Base-by-base conservation (phyloP, 305 asterid species). In the Fraxinus albicans region DNA sequence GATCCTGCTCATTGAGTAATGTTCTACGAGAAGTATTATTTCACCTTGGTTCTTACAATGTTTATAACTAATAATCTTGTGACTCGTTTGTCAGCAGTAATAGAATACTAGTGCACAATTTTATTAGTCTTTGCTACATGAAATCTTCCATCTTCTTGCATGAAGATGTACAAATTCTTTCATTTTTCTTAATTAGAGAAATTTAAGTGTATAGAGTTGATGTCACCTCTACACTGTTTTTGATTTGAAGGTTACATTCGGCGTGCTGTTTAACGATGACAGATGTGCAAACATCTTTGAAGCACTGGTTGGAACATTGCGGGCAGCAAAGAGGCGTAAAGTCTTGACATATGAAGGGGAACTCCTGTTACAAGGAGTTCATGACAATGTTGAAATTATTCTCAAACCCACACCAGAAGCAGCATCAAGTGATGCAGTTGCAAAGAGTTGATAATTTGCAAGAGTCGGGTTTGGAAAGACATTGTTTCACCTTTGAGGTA, bases 251-350 rank as follows among this genome's bases (percentile, higher is more conserved):
- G 97, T 96, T 23, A 93, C 99, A 35, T 96, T 96, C 69, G 98
- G 99, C 0, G 97, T 89, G 88, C 88, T 96, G n/a, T 96, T 96
- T 78, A 83, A 92, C 17, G 99, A 96, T 55, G 98, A 96, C 74
- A 85, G 89, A 85, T 96, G 99, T 73, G 99, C 98, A 36, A 96
- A 96, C 95, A 91, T 96, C 86, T 96, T 96, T 82, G 99, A 96
- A 89, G 99, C 99, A 78, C 93, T 96, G 33, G 99, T 96, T 67
- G 99, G 99, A 80, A 96, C 99, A 40, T 34, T 96, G 77, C 97
- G 98, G 25, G 99, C 99, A 42, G 99, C 97, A 0, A 96, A 96
- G 91, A 96, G 80, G 84, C 94, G 98, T 77, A 95, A 95, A 79
- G 3, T 95, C 29, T 36, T 96, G 27, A 87, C 98, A 1, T 96